Evolutionary conservation across 1,284 basidiomycete species (phyloP), one percentile per base, ranked within the genome.

Genomic region (Sphaerobolus stellatus): DNA sequence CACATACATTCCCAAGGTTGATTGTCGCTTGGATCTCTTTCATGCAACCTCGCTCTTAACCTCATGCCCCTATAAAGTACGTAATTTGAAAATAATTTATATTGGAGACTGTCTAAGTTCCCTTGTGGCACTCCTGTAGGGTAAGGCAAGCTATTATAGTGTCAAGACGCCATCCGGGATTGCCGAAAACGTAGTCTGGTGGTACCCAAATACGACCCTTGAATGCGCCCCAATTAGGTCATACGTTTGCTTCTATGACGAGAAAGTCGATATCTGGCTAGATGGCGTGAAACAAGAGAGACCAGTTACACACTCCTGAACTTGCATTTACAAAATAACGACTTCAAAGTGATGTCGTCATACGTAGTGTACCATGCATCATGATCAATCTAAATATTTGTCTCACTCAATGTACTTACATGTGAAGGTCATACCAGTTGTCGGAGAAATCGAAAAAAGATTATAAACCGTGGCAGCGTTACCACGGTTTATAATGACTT

Each of bases 191-290:
- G 66, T 84, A 8, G 78, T 82, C 16, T 87, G 85, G 84, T 85
- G 77, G 72, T 86, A 87, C 64, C 76, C 73, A 29, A 73, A 72
- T 27, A 76, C 84, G 1, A 75, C 69, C 14, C 66, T 70, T 0
- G 83, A 85, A 58, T 79, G 78, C 48, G 66, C 74, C 4, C 72
- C 68, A 22, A 77, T 86, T 51, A 70, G 68, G 50, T 83, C 83
- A n/a, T 75, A 75, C 54, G 68, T 80, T 3, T 78, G 81, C 0
- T 86, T 84, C 64, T 84, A 82, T 58, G 82, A 87, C 54, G 83
- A 86, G 62, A 84, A 82, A 59, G 78, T 86, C 18, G 81, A 84
- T 55, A 76, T 86, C 6, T 86, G 74, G 70, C 65, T 87, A n/a
- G 82, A 86, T 61, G 83, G 75, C 7, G 73, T 74, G 54, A 79